Conservation (phyloP, 768 basidiomycete species). For the Pleurotus platypus region DNA sequence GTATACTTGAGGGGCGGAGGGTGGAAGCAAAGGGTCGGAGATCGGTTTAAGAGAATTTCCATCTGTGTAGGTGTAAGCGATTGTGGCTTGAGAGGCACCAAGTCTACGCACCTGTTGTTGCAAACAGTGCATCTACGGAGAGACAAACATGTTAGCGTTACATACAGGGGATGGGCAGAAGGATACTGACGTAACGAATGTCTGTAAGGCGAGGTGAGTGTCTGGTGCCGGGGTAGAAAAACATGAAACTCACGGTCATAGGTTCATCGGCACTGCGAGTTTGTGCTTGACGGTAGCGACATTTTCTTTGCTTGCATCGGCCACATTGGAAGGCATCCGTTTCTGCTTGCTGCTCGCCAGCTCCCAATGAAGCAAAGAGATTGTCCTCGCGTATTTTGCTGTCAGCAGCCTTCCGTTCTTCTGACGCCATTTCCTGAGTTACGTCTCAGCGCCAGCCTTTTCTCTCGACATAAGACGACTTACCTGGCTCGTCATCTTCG, state of each 20-base stretch:
- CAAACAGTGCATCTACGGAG: constrained; percentile 59
- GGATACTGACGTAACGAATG: constrained; percentile 75
- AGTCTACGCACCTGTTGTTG: constrained; percentile 32
- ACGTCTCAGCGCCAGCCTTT: neutral
- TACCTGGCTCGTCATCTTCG: constrained; percentile 80
- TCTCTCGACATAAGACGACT: constrained; percentile 15
- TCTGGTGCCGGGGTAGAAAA: neutral
- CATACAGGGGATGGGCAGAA: neutral
- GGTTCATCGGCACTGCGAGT: constrained; percentile 98
- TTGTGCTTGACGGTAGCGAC: constrained; percentile 93
- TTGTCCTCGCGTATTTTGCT: constrained; percentile 82
- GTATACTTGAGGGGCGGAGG: too few relatives aligned
- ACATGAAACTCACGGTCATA: constrained; percentile 73
- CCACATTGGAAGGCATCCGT: constrained; percentile 98
- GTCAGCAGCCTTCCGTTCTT: constrained; percentile 83
- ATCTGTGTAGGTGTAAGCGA: constrained; percentile 17
- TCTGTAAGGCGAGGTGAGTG: constrained; percentile 36
- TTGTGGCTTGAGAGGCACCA: neutral
- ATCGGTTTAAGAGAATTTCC: constrained; percentile 36
- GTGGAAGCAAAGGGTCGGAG: neutral
- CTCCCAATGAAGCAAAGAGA: constrained; percentile 86
- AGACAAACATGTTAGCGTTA: constrained; percentile 4
- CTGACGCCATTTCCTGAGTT: constrained; percentile 89
- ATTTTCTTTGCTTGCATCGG: constrained; percentile 91
- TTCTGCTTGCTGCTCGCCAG: constrained; percentile 87